A percentile compares a stretch with the other conserved stretches of the same genome.
Evolutionary conservation across 1,284 basidiomycete genomes (phyloP).

Genomic region (Pascua guehoae): DNA sequence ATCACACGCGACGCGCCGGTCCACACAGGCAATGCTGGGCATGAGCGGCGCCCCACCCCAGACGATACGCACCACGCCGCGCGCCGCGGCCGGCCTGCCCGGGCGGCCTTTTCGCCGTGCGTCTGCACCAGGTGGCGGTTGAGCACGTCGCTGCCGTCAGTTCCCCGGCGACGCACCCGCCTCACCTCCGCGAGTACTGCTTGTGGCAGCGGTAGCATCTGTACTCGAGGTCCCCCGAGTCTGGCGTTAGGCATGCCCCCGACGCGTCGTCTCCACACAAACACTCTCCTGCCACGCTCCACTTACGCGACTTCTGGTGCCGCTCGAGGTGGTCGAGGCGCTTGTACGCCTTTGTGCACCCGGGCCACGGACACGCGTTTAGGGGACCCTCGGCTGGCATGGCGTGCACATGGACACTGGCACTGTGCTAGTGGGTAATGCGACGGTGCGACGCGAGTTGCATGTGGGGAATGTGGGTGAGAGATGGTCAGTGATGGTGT

Average conservation of each 20-base stretch:
- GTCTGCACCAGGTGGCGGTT: constrained; percentile 21
- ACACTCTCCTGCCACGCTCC: neutral
- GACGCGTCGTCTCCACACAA: neutral
- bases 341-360: constrained; percentile 20
- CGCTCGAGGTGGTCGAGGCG: constrained; percentile 22
- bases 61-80: constrained; percentile 16
- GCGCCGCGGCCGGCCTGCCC: constrained; percentile 18
- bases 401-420: too few relatives aligned
- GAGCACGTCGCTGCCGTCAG: constrained; percentile 20
- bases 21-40: constrained; percentile 12
- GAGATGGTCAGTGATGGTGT: too few relatives aligned
- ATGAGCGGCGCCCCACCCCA: neutral
- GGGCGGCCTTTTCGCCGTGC: constrained; percentile 16
- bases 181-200: constrained; percentile 21
- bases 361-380: constrained; percentile 19
- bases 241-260: constrained; percentile 1
- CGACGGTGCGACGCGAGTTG: neutral
- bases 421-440: neutral
- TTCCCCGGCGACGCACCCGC: too few relatives aligned
- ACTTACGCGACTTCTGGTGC: constrained; percentile 20
- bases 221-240: constrained; percentile 20
- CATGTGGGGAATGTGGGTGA: constrained; percentile 1
- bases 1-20: constrained; percentile 11
- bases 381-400: too few relatives aligned
- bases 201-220: constrained; percentile 17